Evolutionary conservation across 495 filamentous ascomycete species (phyloP), one percentile per base, ranked within the genome.

Genomic region (Physcia stellaris): DNA sequence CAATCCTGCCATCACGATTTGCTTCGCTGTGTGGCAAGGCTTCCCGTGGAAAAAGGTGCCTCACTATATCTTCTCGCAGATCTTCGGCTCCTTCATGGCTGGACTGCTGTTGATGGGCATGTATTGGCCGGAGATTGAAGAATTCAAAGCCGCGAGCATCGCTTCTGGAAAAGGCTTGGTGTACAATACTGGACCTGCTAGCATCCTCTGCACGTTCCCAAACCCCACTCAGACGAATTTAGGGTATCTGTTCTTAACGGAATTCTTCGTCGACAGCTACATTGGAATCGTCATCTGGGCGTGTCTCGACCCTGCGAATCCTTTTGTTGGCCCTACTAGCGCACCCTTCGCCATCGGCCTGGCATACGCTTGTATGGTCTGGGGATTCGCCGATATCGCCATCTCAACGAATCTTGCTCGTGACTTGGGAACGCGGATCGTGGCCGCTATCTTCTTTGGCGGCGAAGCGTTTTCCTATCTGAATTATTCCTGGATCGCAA

Each of bases 231-330:
- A 68, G 48, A 64, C 57, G 38, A 55, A 52, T 41, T 55, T 63
- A 20, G 67, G 66, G 16, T 68, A 62, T 46, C 52, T 71, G 6
- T 70, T 72, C 56, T 33, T 72, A 19, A 67, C 55, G 45, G 68
- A 72, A 45, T 72, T 64, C 47, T 67, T 71, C 51, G 66, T 67
- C 15, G 64, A 70, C 44, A 54, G 45, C 44, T 71, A 68, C 52
- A 63, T 71, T 43, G 63, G 63, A 21, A 52, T 70, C 31, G 57
- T 72, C 12, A 71, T 71, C 49, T 72, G 68, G 68, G 54, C 68
- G 21, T 56, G 52, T 39, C 62, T 72, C 39, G 68, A 70, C 46
- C 67, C 66, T 1, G 65, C 66, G 4, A 72, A 72, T 46, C 68
- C 67, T 9, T 71, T 72, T 51, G 52, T 70, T 22, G 55, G 60